Percentiles rank a stretch among this genome's conserved stretches.
These are phyloP conservation scores for Apiospora arundinis DNA, from an alignment of 2,329 filamentous ascomycete species.

Conservation along the genomic window DNA sequence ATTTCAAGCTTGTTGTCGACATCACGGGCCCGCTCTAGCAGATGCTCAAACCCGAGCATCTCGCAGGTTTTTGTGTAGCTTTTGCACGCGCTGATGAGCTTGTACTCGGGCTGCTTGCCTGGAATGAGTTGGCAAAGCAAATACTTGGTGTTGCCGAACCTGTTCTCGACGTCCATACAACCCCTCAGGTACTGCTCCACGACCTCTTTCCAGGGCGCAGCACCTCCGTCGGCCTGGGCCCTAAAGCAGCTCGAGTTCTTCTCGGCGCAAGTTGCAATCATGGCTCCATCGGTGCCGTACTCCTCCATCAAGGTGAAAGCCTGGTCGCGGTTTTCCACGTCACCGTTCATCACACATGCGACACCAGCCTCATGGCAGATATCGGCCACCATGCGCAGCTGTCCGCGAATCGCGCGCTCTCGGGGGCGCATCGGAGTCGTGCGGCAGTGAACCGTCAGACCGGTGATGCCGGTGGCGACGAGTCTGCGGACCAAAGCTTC, in stretches of 20 bases:
- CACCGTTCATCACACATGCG: slow-evolving; percentile 94
- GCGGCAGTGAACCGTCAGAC: slow-evolving; percentile 91
- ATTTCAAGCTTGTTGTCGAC: slow-evolving; percentile 70
- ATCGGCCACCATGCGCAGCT: slow-evolving; percentile 81
- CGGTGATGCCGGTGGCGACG: slow-evolving; percentile 87
- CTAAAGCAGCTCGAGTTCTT: slow-evolving; percentile 90
- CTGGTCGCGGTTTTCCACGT: slow-evolving; percentile 78
- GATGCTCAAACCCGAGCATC: slow-evolving; percentile 66
- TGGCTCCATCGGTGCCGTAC: slow-evolving; percentile 89
- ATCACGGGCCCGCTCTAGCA: slow-evolving; percentile 68
- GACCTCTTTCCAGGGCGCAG: slow-evolving; percentile 77
- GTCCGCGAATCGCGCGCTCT: slow-evolving; percentile 84
- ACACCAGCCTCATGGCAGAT: slow-evolving; percentile 86
- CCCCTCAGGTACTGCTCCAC: slow-evolving; percentile 76
- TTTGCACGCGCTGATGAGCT: slow-evolving; percentile 67
- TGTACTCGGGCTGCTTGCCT: slow-evolving; percentile 72
- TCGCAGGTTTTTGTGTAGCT: slow-evolving; percentile 75
- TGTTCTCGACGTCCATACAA: slow-evolving; percentile 81
- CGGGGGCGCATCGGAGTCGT: slow-evolving; percentile 95
- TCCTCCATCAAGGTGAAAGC: slow-evolving; percentile 75
- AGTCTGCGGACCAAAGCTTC: slow-evolving; percentile 78
- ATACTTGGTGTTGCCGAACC: slow-evolving; percentile 92
- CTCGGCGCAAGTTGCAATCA: slow-evolving; percentile 96
- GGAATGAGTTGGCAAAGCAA: slow-evolving; percentile 85
- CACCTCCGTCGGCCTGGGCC: slow-evolving; percentile 69